Evolutionary conservation across 2,329 filamentous ascomycete species (phyloP).

Genomic region (Alternaria longipes): DNA sequence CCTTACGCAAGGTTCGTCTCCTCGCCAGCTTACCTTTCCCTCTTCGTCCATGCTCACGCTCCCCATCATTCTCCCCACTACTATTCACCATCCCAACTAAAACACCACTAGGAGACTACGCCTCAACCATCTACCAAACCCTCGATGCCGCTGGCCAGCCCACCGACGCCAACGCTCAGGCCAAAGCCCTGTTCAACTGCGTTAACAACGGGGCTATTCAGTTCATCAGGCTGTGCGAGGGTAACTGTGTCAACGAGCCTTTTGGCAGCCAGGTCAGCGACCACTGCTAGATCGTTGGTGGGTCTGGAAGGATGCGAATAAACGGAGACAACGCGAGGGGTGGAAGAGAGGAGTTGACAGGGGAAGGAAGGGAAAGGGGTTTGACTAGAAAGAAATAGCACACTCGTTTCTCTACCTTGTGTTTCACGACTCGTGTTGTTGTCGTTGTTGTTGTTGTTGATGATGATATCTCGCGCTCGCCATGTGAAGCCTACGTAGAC

Average conservation of each 20-base stretch:
- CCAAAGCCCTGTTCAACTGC: conserved; percentile 6
- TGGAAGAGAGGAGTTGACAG: neutral
- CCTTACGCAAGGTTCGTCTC: neutral
- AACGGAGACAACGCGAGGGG: rapidly evolving
- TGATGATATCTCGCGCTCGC: neutral
- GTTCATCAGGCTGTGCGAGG: neutral
- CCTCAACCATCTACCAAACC: conserved; percentile 1
- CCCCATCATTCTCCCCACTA: rapidly evolving
- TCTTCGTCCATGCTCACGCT: rapidly evolving
- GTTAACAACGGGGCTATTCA: neutral
- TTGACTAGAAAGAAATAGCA: neutral
- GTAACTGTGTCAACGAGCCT: neutral
- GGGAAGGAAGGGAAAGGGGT: neutral
- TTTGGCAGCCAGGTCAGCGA: conserved; percentile 7
- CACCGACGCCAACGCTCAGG: neutral
- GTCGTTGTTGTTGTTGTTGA: neutral
- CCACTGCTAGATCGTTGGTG: neutral
- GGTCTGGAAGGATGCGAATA: too few relatives aligned
- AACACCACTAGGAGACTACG: neutral
- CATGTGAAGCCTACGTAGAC: neutral
- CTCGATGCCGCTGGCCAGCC: neutral
- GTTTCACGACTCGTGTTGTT: neutral
- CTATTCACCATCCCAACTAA: neutral
- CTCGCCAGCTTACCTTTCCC: rapidly evolving
- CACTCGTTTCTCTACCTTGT: neutral